A percentile compares a stretch with the other conserved stretches of the same genome.
These are phyloP conservation scores for Flaveria linearis DNA, from an alignment of 129 eudicot species.

Conservation along the genomic window DNA sequence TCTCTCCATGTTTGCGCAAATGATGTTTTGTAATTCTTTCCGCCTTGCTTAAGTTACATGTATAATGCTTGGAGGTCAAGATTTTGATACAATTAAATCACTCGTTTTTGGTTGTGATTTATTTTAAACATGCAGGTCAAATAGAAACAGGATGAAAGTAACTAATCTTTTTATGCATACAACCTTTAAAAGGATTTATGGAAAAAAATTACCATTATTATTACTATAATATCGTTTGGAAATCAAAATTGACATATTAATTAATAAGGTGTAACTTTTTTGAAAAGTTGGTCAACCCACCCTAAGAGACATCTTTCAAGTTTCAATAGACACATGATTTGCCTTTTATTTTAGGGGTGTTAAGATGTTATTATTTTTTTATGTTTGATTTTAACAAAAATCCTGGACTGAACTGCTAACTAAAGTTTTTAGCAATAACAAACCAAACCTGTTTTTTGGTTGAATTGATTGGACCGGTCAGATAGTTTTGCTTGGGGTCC, in stretches of 20 bases:
- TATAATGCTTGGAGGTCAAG: background rate
- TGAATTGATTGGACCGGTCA: background rate
- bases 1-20: background rate
- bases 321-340: background rate
- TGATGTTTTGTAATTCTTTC: background rate
- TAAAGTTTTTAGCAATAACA: background rate
- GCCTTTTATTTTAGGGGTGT: background rate
- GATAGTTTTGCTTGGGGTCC: background rate
- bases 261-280: too few species aligned
- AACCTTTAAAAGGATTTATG: conserved; percentile 9
- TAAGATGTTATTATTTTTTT: background rate
- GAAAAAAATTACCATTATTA: background rate
- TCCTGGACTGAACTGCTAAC: background rate
- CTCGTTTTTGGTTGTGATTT: background rate
- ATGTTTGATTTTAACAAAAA: background rate
- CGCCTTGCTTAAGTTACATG: background rate
- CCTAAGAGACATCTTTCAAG: background rate
- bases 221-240: background rate
- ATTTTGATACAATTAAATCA: background rate
- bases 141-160: background rate
- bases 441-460: background rate
- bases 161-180: background rate
- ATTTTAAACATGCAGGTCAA: too few species aligned
- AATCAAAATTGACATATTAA: too few species aligned
- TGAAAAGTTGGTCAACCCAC: background rate